Conservation (phyloP, 2,329 filamentous ascomycete genomes). For the Hypoxylon sp. region DNA sequence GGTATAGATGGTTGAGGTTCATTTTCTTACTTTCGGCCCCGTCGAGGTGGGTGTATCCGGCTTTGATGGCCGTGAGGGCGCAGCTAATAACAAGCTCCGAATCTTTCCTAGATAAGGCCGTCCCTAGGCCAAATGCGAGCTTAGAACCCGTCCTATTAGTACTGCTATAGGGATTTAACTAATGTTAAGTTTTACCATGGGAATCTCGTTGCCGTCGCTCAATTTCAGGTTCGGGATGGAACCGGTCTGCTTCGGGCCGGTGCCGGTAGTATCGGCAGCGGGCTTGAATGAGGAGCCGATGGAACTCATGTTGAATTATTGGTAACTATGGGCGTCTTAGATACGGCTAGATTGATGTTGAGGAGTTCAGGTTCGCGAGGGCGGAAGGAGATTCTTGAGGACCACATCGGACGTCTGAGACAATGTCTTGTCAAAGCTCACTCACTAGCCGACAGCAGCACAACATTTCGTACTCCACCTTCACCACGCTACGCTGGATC, state of each 20-base stretch:
- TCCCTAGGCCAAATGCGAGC: conserved; percentile 77
- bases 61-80: conserved; percentile 68
- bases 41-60: conserved; percentile 78
- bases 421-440: no score
- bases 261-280: conserved; percentile 39
- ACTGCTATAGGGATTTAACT: neutral
- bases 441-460: neutral
- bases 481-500: conserved; percentile 10
- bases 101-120: conserved; percentile 68
- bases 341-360: neutral
- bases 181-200: conserved; percentile 60
- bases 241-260: conserved; percentile 47
- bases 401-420: conserved; percentile 5
- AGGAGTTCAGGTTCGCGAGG: neutral
- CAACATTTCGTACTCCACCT: no score
- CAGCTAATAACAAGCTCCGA: conserved; percentile 61
- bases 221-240: conserved; percentile 69
- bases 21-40: conserved; percentile 68
- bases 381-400: conserved; percentile 10
- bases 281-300: conserved; percentile 50
- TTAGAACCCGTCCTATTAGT: conserved; percentile 43
- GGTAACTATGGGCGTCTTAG: neutral
- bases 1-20: no score
- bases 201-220: conserved; percentile 77
- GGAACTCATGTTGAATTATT: conserved; percentile 51